phyloP scores from a whole-genome alignment of 2,329 filamentous ascomycete species.

The Fusarium graminum region DNA sequence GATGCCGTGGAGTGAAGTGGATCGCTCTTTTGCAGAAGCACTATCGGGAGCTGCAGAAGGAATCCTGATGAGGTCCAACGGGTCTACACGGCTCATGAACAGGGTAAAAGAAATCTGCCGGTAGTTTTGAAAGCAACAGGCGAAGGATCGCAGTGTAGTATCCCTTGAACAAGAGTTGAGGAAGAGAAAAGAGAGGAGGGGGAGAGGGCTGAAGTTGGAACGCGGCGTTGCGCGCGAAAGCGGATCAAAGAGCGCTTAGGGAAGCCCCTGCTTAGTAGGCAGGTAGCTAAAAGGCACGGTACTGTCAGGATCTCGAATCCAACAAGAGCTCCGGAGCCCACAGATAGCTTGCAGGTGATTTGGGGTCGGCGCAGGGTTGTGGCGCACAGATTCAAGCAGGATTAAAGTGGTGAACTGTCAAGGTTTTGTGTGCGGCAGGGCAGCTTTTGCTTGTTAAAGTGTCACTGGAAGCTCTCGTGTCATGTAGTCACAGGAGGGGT shows the following conservation, averaged over 20 bases:
- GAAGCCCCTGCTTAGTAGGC: conserved; percentile 43
- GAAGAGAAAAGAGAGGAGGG: conserved; percentile 43
- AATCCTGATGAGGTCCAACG: conserved; percentile 29
- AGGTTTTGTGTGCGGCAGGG: conserved; percentile 4
- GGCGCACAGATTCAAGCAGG: conserved; percentile 30
- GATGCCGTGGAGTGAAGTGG: conserved; percentile 36
- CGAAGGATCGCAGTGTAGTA: conserved; percentile 28
- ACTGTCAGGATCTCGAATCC: conserved; percentile 28
- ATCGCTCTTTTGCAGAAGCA: conserved; percentile 28
- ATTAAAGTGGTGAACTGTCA: conserved; percentile 5
- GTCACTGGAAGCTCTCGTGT: conserved; percentile 32
- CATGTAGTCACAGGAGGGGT: conserved; percentile 33
- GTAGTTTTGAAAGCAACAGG: conserved; percentile 12
- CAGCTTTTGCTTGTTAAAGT: conserved; percentile 9
- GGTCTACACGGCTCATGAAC: conserved; percentile 19
- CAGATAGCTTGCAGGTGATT: conserved; percentile 24
- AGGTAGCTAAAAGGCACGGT: conserved; percentile 21
- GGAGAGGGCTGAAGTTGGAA: conserved; percentile 46
- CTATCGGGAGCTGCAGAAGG: conserved; percentile 36
- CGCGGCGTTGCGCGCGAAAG: conserved; percentile 46
- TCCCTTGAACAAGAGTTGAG: conserved; percentile 34
- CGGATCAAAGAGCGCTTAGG: conserved; percentile 48
- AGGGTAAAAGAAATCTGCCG: conserved; percentile 4
- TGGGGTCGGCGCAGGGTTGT: conserved; percentile 29
- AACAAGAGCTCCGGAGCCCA: conserved; percentile 30